phyloP scores from a whole-genome alignment of 257 asterid genomes.

The Solanum raphanifolium region DNA sequence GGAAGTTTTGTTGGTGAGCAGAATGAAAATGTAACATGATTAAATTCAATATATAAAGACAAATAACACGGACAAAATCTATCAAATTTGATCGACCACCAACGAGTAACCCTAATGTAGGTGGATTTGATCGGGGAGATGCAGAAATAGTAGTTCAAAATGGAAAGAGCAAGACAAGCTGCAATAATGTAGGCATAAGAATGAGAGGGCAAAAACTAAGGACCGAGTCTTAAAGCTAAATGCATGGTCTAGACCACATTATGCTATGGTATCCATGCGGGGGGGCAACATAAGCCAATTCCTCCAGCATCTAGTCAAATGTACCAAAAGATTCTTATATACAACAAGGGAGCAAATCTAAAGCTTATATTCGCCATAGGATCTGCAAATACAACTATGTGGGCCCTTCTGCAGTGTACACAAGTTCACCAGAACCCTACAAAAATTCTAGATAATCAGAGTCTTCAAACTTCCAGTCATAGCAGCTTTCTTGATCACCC shows the following conservation, averaged over 20 bases:
- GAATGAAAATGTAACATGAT: neutral
- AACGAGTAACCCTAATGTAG: neutral
- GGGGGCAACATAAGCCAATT: neutral
- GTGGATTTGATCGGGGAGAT: neutral
- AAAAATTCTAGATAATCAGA: neutral
- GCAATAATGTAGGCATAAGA: neutral
- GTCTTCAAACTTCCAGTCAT: neutral
- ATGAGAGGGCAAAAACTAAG: neutral
- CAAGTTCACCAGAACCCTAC: neutral
- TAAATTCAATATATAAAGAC: neutral
- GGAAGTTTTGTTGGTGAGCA: neutral
- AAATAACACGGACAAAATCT: neutral
- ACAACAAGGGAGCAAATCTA: neutral
- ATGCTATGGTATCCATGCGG: neutral
- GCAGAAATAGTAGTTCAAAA: neutral
- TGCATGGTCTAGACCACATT: neutral
- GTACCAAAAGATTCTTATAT: neutral
- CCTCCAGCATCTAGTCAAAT: neutral
- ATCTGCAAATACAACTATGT: neutral
- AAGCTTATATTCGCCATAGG: neutral
- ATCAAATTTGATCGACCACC: neutral
- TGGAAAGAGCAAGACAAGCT: neutral
- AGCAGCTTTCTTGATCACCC: neutral
- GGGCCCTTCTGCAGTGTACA: neutral
- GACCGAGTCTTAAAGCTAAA: neutral